Evolutionary conservation across 139 green algal species (phyloP).

Genomic region (Penium margaritaceum): DNA sequence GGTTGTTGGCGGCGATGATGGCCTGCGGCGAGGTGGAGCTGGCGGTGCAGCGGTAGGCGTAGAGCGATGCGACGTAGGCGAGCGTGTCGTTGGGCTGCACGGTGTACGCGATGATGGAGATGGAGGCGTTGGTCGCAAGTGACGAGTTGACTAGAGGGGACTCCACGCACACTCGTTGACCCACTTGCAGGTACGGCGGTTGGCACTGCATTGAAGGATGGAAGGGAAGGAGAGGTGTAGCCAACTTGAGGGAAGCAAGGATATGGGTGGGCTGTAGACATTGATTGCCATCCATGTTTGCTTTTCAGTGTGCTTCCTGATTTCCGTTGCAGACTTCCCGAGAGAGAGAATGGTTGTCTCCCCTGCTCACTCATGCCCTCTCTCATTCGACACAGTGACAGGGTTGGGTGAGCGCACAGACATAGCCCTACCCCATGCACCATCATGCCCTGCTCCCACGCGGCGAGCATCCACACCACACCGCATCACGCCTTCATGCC

Average conservation of each 20-base stretch:
- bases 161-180: slow-evolving; percentile 25
- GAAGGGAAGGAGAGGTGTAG: neutral
- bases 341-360: no score
- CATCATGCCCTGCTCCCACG: slow-evolving; percentile 5
- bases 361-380: no score
- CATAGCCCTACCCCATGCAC: neutral
- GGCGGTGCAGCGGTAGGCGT: neutral
- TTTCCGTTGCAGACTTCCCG: neutral
- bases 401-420: neutral
- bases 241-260: neutral
- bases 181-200: slow-evolving; percentile 10
- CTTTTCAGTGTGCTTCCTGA: neutral
- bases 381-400: no score
- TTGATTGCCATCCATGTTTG: neutral
- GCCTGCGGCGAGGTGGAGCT: neutral
- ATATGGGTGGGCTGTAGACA: neutral
- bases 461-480: slow-evolving; percentile 3
- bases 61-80: neutral
- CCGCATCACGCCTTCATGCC: neutral
- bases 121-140: neutral
- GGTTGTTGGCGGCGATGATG: neutral
- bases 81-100: slow-evolving; percentile 14
- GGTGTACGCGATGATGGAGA: slow-evolving; percentile 13
- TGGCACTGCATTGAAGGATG: slow-evolving; percentile 31
- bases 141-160: neutral